Evolutionary conservation across 768 basidiomycete species (phyloP).

Genomic region (Tricholoma flavovirens): DNA sequence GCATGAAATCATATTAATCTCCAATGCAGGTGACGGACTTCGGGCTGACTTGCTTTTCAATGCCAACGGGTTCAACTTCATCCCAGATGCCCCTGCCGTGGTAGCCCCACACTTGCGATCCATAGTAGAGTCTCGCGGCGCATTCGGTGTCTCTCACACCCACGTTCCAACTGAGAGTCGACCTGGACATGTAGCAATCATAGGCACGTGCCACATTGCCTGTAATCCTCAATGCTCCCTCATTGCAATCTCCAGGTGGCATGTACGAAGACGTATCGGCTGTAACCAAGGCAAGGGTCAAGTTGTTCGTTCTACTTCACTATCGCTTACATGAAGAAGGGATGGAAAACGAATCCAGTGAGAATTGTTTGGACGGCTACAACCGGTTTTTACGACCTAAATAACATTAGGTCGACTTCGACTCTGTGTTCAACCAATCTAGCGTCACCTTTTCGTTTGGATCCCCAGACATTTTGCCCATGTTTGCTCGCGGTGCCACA

Average conservation of each 20-base stretch:
- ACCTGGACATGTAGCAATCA: conserved; percentile 85
- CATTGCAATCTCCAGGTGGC: conserved; percentile 40
- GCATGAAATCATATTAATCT: background rate
- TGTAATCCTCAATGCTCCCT: background rate
- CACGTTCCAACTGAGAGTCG: conserved; percentile 84
- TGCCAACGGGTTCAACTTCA: conserved; percentile 50
- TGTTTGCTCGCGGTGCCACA: conserved; percentile 74
- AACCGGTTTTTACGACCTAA: conserved; percentile 12
- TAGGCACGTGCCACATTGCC: conserved; percentile 39
- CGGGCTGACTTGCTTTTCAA: conserved; percentile 77
- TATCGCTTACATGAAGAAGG: conserved; percentile 34
- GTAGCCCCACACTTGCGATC: conserved; percentile 73
- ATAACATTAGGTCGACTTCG: conserved; percentile 60
- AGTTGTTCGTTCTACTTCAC: conserved; percentile 1
- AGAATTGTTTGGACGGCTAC: conserved; percentile 7
- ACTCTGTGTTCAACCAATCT: conserved; percentile 84
- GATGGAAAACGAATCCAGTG: conserved; percentile 85
- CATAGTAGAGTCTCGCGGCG: conserved; percentile 60
- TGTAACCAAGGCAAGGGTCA: conserved; percentile 62
- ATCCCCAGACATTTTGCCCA: conserved; percentile 83
- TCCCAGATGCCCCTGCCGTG: conserved; percentile 46
- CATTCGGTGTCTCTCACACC: conserved; percentile 82
- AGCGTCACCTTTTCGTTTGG: conserved; percentile 77
- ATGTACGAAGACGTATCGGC: conserved; percentile 92
- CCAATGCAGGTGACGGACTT: conserved; percentile 64